These are phyloP conservation scores for Diatrype stigma DNA, from an alignment of 2,329 filamentous ascomycete genomes.

Conservation along the genomic window DNA sequence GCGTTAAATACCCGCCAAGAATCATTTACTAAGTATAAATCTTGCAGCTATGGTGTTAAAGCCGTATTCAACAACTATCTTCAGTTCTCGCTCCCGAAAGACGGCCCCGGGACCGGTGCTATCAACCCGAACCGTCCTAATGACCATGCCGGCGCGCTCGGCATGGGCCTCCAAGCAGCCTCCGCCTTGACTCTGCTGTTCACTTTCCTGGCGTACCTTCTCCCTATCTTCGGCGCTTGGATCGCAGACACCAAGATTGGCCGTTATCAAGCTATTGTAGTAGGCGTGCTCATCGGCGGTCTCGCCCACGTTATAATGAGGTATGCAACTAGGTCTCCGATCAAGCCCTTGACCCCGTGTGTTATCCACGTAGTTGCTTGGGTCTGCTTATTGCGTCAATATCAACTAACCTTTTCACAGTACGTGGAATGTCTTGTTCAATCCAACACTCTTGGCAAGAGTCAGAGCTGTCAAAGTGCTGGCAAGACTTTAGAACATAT, in stretches of 20 bases:
- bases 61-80: slow-evolving; percentile 52
- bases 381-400: no score
- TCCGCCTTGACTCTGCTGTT: slow-evolving; percentile 42
- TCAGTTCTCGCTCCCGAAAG: slow-evolving; percentile 44
- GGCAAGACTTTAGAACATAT: no score
- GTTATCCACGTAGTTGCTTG: no score
- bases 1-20: no score
- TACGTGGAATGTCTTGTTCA: slow-evolving; percentile 17
- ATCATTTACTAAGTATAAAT: no score
- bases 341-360: no score
- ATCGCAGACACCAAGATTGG: slow-evolving; percentile 39
- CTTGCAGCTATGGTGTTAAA: slow-evolving; percentile 45
- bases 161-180: slow-evolving; percentile 42
- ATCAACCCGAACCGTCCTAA: slow-evolving; percentile 16
- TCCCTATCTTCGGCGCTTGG: slow-evolving; percentile 39
- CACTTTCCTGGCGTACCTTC: slow-evolving; percentile 42
- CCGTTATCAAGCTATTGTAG: slow-evolving; percentile 30
- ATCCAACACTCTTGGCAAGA: no score
- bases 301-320: slow-evolving; percentile 32
- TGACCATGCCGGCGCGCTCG: slow-evolving; percentile 44
- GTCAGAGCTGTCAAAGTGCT: no score
- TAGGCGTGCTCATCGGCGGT: slow-evolving; percentile 28
- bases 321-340: no score
- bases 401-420: no score
- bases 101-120: slow-evolving; percentile 28